Conservation (phyloP, 805 yeast species). For the Candida jianshihensis region DNA sequence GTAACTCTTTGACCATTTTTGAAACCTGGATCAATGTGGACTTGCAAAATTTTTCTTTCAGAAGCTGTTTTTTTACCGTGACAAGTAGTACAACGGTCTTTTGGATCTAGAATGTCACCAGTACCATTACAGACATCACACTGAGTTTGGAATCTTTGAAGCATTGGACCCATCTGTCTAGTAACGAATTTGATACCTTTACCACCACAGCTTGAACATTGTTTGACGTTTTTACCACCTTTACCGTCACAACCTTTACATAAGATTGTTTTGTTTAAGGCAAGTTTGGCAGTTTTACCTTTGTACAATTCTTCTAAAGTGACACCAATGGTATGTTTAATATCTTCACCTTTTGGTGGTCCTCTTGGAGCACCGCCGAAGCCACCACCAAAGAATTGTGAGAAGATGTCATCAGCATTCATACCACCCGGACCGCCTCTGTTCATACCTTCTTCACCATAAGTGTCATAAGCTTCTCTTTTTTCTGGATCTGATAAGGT, state of each 20-base stretch:
- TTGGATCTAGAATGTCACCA: conserved; percentile 81
- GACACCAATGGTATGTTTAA: conserved; percentile 80
- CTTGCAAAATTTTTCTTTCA: conserved; percentile 91
- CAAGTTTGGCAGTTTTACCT: conserved; percentile 91
- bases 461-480: conserved; percentile 82
- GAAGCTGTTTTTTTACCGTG: conserved; percentile 78
- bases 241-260: conserved; percentile 89
- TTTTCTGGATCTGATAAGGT: conserved; percentile 81
- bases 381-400: conserved; percentile 86
- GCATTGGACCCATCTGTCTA: conserved; percentile 99
- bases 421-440: conserved; percentile 71
- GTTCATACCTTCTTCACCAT: conserved; percentile 86
- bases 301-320: conserved; percentile 88
- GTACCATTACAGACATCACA: conserved; percentile 91
- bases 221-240: conserved; percentile 93
- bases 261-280: conserved; percentile 83
- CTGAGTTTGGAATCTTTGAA: conserved; percentile 92
- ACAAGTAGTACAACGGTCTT: conserved; percentile 85
- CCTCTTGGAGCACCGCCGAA: conserved; percentile 64
- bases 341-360: conserved; percentile 85
- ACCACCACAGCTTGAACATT: conserved; percentile 85
- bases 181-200: conserved; percentile 86
- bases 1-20: conserved; percentile 85
- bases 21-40: conserved; percentile 96
- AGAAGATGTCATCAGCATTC: conserved; percentile 68